Evolutionary conservation across 2,329 filamentous ascomycete species (phyloP), one percentile per base, ranked within the genome.

Genomic region (Sordariomycetes sp.): DNA sequence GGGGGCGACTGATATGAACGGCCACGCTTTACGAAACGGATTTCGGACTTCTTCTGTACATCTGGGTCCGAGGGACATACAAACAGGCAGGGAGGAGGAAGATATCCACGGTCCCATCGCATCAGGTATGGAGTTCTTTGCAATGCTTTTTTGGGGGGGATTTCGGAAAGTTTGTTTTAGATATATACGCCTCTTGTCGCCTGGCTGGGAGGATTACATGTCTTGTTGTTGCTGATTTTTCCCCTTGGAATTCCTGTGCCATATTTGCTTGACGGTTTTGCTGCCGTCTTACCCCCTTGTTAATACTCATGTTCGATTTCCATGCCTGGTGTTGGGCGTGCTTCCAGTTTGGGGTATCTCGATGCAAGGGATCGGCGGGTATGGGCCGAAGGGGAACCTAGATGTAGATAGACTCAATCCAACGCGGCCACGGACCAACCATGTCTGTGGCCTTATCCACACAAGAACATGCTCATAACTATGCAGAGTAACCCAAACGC

Each of bases 371-470:
- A 28, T 8, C 22, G 8, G 46, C 28, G 46, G 46, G 18, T 50
- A 53, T 53, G 6, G 18, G 51, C 2, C 5, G n/a, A 25, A 54
- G 37, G 52, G 53, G 32, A 43, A 50, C 32, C 40, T 53, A 54
- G 43, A 61, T 60, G 60, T 58, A 59, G 48, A 54, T 59, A 20
- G 56, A 46, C 40, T 46, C 40, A 46, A 46, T 46, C 40, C 40
- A 16, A 46, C 28, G 28, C 4, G 4, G 28, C 28, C 28, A 32
- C 28, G 28, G 28, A 8, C 28, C 8, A 32, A 8, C 28, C 28
- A 32, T 32, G 28, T 32, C 28, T 32, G 28, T 32, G 28, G 28
- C 28, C 28, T 32, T 32, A 4, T 32, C 28, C 28, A 32, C 8
- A 8, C 28, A 32, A 32, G 28, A 32, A 46, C 14, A n/a, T n/a